A percentile compares a stretch with the other conserved stretches of the same genome.
These are phyloP conservation scores for Tolypocladium guangdongense DNA, from an alignment of 2,329 filamentous ascomycete genomes.

Conservation along the genomic window DNA sequence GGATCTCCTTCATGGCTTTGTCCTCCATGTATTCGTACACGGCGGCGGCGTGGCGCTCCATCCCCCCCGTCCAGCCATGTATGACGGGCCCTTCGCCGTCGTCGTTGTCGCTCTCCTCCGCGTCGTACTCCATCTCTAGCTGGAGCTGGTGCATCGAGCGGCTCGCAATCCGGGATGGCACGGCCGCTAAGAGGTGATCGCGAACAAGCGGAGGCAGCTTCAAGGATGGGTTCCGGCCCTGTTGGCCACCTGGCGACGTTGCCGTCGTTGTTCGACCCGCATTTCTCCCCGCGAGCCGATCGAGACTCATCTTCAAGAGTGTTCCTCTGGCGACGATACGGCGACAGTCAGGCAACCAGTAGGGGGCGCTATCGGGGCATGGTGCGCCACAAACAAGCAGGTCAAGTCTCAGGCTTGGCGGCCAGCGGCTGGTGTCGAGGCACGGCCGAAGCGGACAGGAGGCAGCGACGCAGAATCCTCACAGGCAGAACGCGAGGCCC, in stretches of 20 bases:
- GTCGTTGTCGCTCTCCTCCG: slow-evolving; percentile 10
- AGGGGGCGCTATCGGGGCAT: background rate
- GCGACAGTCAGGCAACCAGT: background rate
- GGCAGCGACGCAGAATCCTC: background rate
- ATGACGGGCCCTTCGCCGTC: slow-evolving; percentile 5
- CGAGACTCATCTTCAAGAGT: background rate
- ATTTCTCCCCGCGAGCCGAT: background rate
- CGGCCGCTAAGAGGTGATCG: slow-evolving; percentile 5
- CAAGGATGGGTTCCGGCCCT: background rate
- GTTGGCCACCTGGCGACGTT: background rate
- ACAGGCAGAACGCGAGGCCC: background rate
- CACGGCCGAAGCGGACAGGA: background rate
- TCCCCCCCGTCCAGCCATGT: slow-evolving; percentile 6
- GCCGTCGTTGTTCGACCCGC: background rate
- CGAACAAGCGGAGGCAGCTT: slow-evolving; percentile 9
- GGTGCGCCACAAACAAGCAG: background rate
- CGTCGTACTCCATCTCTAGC: slow-evolving; percentile 11
- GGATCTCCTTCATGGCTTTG: slow-evolving; percentile 7
- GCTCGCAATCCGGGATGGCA: slow-evolving; percentile 1
- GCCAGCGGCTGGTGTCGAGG: background rate
- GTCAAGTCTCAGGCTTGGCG: background rate
- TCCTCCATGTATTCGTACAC: slow-evolving; percentile 4
- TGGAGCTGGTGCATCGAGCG: slow-evolving; percentile 13
- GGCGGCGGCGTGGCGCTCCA: slow-evolving; percentile 3
- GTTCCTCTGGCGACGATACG: background rate